A percentile compares a stretch with the other conserved stretches of the same genome.
phyloP scores from a whole-genome alignment of 2,329 filamentous ascomycete species.

The Trichoderma koningii region DNA sequence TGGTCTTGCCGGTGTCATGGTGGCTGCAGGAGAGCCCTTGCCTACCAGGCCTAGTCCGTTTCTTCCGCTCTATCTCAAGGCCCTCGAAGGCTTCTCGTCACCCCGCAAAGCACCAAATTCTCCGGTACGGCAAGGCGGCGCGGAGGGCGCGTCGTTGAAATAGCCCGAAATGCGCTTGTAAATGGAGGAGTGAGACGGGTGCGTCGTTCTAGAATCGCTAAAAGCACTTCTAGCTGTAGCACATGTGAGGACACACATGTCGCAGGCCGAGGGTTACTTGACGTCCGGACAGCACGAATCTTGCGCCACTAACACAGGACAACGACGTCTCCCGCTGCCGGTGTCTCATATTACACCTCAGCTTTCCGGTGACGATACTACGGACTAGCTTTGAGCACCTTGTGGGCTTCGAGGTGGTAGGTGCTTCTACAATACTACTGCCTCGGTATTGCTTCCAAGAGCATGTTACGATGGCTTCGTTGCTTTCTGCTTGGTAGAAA shows the following conservation, averaged over 20 bases:
- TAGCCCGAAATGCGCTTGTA: not conserved
- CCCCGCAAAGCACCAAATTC: slow-evolving; percentile 23
- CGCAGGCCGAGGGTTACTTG: not conserved
- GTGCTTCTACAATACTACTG: too few species aligned
- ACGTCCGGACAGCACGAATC: too few species aligned
- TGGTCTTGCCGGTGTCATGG: not conserved
- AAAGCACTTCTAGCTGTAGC: not conserved
- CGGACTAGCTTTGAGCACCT: too few species aligned
- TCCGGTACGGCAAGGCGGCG: slow-evolving; percentile 18
- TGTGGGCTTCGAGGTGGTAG: too few species aligned
- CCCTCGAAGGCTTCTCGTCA: slow-evolving; percentile 4
- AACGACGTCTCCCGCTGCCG: too few species aligned
- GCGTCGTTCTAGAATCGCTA: slow-evolving; percentile 12
- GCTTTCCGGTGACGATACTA: too few species aligned
- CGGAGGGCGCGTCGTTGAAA: slow-evolving; percentile 13
- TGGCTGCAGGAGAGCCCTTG: slow-evolving; percentile 19
- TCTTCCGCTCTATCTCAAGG: not conserved
- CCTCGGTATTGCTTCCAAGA: not conserved
- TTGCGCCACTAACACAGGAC: too few species aligned
- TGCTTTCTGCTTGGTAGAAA: not conserved
- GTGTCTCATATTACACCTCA: too few species aligned
- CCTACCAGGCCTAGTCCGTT: not conserved
- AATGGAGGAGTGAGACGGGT: slow-evolving; percentile 9
- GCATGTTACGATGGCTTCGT: not conserved
- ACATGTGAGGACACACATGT: not conserved